Percentiles rank a stretch among this genome's conserved stretches.
These are phyloP conservation scores for Saccharum officinarum DNA, from an alignment of 176 grass and related monocot genomes.

Conservation along the genomic window DNA sequence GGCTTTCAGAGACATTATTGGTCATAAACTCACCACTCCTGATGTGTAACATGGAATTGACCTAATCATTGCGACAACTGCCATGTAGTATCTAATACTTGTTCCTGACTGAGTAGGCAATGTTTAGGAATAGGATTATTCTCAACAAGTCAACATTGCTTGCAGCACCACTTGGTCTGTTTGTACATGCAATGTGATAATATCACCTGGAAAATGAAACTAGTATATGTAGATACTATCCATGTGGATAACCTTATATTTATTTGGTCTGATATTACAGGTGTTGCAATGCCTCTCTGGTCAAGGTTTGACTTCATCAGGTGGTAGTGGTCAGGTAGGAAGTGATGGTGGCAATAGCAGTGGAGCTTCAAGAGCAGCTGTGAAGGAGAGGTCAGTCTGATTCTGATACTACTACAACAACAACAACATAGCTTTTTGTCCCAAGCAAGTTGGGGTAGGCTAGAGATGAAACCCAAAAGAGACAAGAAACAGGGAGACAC, in stretches of 20 bases:
- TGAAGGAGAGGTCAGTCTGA: slow-evolving; percentile 76
- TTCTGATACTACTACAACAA: no score
- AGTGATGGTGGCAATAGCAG: slow-evolving; percentile 77
- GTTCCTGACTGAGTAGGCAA: not conserved
- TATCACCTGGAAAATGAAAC: slow-evolving; percentile 13
- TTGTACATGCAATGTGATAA: not conserved
- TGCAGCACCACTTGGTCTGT: not conserved
- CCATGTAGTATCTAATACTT: slow-evolving; percentile 1
- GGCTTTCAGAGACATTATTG: not conserved
- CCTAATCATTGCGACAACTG: not conserved
- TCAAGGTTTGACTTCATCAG: slow-evolving; percentile 80
- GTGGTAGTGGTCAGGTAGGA: slow-evolving; percentile 54
- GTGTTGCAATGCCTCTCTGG: slow-evolving; percentile 74
- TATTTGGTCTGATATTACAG: slow-evolving; percentile 34
- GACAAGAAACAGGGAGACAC: no score
- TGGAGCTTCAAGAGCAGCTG: slow-evolving; percentile 70
- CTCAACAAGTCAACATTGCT: not conserved
- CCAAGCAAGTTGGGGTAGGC: no score
- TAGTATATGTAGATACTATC: not conserved
- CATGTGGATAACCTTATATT: not conserved
- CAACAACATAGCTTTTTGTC: no score
- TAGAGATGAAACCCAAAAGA: no score
- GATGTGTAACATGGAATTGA: not conserved
- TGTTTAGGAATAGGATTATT: not conserved
- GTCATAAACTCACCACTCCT: not conserved